Evolutionary conservation across 352 stramenopile genomes (phyloP), one percentile per base, ranked within the genome.

Genomic region (Pythium periplocum): DNA sequence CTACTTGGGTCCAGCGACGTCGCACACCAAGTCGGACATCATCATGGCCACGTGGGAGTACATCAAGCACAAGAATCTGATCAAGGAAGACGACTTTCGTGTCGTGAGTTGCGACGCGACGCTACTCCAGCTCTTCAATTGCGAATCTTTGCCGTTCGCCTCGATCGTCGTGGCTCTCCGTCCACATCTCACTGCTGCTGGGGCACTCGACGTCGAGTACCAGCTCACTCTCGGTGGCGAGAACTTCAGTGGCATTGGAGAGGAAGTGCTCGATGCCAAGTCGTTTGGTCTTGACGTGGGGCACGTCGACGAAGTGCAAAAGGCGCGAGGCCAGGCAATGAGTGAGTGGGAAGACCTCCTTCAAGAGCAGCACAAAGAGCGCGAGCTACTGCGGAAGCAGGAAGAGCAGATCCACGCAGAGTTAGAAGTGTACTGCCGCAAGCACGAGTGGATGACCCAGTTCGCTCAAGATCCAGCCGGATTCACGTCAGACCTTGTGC

Each of bases 11-110:
- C 45, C 63, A 6, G 62, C 73, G n/a, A 71, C 70, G 45, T 67
- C 80, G 12, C 78, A 72, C 54, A 84, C 67, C 37, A 91, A 89
- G 63, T 72, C 80, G 36, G 72, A 83, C 60, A 86, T 91, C 40
- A 58, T 91, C 48, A 67, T 91, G 69, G 80, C 73, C 8, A 73
- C 69, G 50, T 91, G 80, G 80, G 69, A 86, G 57, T 91, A 89
- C 64, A 84, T 89, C 60, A 89, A 91, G 55, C 61, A 68, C 44
- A 63, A 61, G 33, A 83, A 89, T 48, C 67, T 89, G 34, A 89
- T 91, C 65, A 89, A 91, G 53, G 71, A 79, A n/a, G 80, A 90
- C 53, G 80, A 90, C 63, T 90, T 77, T 48, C 75, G 80, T 26
- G 74, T 90, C 33, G 74, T 86, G 36, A 53, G 80, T 11, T 88